A percentile compares a stretch with the other conserved stretches of the same genome.
These are phyloP conservation scores for Aspergillus viridinutans DNA, from an alignment of 2,329 filamentous ascomycete genomes.

Conservation along the genomic window DNA sequence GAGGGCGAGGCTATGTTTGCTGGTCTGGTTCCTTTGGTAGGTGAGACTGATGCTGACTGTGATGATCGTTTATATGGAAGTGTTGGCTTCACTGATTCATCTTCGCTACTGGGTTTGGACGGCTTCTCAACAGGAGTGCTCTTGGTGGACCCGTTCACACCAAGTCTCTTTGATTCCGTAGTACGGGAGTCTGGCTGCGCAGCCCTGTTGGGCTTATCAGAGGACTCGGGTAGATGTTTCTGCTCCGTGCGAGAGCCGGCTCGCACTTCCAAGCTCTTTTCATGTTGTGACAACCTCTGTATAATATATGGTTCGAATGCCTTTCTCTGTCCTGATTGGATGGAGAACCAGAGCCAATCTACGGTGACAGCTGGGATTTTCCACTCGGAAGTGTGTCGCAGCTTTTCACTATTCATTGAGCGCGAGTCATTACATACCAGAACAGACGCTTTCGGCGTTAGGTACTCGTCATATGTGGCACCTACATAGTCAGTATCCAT, in stretches of 20 bases:
- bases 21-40: conserved; percentile 8
- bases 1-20: conserved; percentile 7
- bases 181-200: not conserved
- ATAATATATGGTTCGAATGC: conserved; percentile 46
- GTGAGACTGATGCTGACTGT: conserved; percentile 22
- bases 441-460: conserved; percentile 68
- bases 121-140: conserved; percentile 1
- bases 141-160: not conserved
- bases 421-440: conserved; percentile 64
- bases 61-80: conserved; percentile 13
- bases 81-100: conserved; percentile 16
- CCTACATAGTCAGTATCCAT: conserved; percentile 43
- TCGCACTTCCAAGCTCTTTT: conserved; percentile 15
- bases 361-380: conserved; percentile 74
- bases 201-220: conserved; percentile 1
- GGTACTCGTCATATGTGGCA: conserved; percentile 72
- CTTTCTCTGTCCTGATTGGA: conserved; percentile 51
- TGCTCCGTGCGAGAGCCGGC: conserved; percentile 18
- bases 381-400: conserved; percentile 70
- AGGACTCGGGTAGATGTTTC: conserved; percentile 3
- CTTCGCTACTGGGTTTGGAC: conserved; percentile 11
- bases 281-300: conserved; percentile 22
- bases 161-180: not conserved
- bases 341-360: conserved; percentile 81
- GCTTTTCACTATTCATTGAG: conserved; percentile 63